Evolutionary conservation across 2,329 filamentous ascomycete genomes (phyloP).

Genomic region (Fusarium secorum): DNA sequence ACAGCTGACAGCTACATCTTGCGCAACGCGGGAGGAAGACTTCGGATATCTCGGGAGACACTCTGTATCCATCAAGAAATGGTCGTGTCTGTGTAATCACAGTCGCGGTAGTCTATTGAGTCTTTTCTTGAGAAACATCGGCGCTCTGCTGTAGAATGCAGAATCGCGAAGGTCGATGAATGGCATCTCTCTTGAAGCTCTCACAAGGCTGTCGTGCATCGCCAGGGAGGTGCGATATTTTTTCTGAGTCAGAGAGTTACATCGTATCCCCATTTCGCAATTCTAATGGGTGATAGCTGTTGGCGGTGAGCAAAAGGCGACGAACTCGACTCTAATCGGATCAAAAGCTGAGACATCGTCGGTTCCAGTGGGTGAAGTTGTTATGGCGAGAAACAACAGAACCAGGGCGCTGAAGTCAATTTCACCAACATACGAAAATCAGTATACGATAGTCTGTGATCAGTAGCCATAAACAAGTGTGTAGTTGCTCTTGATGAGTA

Average conservation of each 20-base stretch:
- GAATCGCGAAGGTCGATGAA: neutral
- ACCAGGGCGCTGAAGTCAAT: neutral
- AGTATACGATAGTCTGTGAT: neutral
- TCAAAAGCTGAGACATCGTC: neutral
- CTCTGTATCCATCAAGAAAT: neutral
- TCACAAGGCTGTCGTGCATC: neutral
- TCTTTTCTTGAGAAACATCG: neutral
- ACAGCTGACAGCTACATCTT: neutral
- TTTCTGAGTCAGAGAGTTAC: neutral
- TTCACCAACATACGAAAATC: neutral
- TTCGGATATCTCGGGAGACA: neutral
- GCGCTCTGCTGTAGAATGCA: neutral
- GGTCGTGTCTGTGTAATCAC: neutral
- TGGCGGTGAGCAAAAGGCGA: neutral
- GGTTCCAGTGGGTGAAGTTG: neutral
- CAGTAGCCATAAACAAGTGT: accelerated
- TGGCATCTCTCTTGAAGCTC: neutral
- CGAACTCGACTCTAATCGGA: neutral
- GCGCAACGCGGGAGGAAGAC: neutral
- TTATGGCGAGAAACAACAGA: too few species aligned
- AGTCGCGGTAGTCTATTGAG: neutral
- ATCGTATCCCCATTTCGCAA: neutral
- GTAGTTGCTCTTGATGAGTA: neutral
- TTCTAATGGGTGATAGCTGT: neutral
- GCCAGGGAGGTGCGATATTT: neutral